Conservation (phyloP, 1,284 basidiomycete genomes). For the Lignosus rhinocerotis region DNA sequence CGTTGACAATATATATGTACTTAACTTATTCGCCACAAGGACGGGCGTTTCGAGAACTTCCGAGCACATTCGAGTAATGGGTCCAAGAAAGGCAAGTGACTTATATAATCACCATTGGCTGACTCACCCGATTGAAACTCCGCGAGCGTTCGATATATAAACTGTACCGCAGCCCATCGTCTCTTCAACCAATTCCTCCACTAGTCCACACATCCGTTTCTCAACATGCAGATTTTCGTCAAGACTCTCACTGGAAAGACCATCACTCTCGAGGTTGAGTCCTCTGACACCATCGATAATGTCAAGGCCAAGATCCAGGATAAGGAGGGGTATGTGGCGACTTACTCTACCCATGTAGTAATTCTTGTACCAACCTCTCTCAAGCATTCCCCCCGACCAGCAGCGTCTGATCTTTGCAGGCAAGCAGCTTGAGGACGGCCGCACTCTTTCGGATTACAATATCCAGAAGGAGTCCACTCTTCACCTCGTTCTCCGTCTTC, state of each 20-base stretch:
- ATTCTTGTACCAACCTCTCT: slow-evolving; percentile 1
- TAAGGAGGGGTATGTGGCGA: slow-evolving; percentile 61
- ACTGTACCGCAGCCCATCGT: slow-evolving; percentile 7
- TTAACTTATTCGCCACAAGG: background rate
- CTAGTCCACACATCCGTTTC: slow-evolving; percentile 8
- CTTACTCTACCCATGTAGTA: background rate
- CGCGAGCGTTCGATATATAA: slow-evolving; percentile 22
- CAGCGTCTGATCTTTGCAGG: slow-evolving; percentile 78
- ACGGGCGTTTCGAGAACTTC: slow-evolving; percentile 14
- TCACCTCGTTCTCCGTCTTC: slow-evolving; percentile 52
- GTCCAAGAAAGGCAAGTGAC: slow-evolving; percentile 11
- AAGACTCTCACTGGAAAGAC: slow-evolving; percentile 89
- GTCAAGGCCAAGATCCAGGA: slow-evolving; percentile 81
- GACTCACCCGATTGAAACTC: slow-evolving; percentile 27
- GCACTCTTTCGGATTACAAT: slow-evolving; percentile 74
- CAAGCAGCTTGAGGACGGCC: slow-evolving; percentile 75
- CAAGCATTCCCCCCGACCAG: slow-evolving; percentile 77
- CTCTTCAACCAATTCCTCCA: slow-evolving; percentile 6
- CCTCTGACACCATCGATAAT: slow-evolving; percentile 83
- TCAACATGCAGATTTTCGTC: slow-evolving; percentile 79
- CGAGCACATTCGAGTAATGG: slow-evolving; percentile 12
- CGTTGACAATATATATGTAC: background rate
- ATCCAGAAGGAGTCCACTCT: slow-evolving; percentile 65
- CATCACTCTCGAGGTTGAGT: slow-evolving; percentile 87
- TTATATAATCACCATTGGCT: slow-evolving; percentile 11